Conservation (phyloP, 768 basidiomycete species). For the Pleurotus djamor region DNA sequence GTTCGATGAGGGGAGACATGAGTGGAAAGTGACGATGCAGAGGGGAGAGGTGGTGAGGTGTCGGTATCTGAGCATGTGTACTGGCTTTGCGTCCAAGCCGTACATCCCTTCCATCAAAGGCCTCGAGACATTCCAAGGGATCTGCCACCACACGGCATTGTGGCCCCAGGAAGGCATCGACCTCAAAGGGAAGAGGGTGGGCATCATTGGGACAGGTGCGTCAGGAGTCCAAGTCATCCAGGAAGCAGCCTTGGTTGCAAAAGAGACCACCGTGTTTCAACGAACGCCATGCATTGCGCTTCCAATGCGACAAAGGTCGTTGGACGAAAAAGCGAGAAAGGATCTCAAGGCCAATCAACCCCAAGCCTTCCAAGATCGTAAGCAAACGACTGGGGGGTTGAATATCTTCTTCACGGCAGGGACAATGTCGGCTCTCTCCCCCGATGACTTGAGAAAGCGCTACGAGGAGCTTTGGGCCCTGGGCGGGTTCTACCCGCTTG, state of each 20-base stretch:
- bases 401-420: slow-evolving; percentile 9
- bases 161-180: slow-evolving; percentile 21
- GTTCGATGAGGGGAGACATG: slow-evolving; percentile 15
- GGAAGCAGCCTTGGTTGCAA: slow-evolving; percentile 14
- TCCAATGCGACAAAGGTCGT: slow-evolving; percentile 55
- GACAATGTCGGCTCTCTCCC: slow-evolving; percentile 11
- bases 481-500: slow-evolving; percentile 18
- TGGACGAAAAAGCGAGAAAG: slow-evolving; percentile 39
- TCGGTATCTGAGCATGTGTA: slow-evolving; percentile 19
- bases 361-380: slow-evolving; percentile 17
- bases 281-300: slow-evolving; percentile 41
- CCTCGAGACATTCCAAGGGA: slow-evolving; percentile 19
- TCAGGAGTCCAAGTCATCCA: slow-evolving; percentile 24
- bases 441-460: slow-evolving; percentile 17
- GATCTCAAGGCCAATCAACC: slow-evolving; percentile 13
- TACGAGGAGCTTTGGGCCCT: slow-evolving; percentile 18
- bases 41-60: slow-evolving; percentile 12
- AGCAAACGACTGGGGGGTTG: slow-evolving; percentile 17
- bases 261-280: slow-evolving; percentile 23
- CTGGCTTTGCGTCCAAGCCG: slow-evolving; percentile 20
- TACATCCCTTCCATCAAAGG: slow-evolving; percentile 17
- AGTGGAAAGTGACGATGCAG: slow-evolving; percentile 19
- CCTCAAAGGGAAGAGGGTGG: slow-evolving; percentile 19
- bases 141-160: slow-evolving; percentile 18
- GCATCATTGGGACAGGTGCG: slow-evolving; percentile 23